Evolutionary conservation across 805 yeast species (phyloP), one percentile per base, ranked within the genome.

Genomic region (Hemisphaericaspora nanyangensis): DNA sequence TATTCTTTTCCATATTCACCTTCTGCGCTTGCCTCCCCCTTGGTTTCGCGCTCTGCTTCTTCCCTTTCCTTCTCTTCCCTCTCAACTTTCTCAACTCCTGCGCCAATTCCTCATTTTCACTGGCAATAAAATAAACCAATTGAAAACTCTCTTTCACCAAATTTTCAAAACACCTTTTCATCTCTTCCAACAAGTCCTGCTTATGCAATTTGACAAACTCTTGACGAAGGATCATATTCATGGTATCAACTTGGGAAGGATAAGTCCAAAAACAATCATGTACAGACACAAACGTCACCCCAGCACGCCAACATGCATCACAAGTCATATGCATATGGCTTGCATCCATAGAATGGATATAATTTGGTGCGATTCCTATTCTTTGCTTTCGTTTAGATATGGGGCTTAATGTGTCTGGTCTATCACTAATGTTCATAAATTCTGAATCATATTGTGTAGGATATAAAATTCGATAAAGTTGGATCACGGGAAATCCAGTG

Each of bases 221-320:
- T 22, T 65, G 51, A 16, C 75, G 43, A 6, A 68, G 39, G 1
- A 58, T 33, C 5, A 24, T 33, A 2, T 60, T 52, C 13, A 69
- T 54, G 11, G 31, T 26, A 11, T 50, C 57, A 6, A 60, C 69
- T 25, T 59, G 56, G 11, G 53, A 29, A 0, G 72, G 55, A 38
- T 61, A 58, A 3, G 74, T 68, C 74, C 74, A 69, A 43, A 55
- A 69, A 13, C 71, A 65, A 46, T 68, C 74, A 44, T 69, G 74
- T 6, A 69, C 70, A 1, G 70, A 55, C 1, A 55, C 66, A 49
- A 68, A 68, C 5, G 60, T 47, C 13, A 67, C 47, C 1, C 37
- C 38, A 2, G 36, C 34, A 4, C 34, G 17, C 7, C 47, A 34
- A 7, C 63, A 58, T 4, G 53, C 52, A 22, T 56, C 33, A 29